A percentile compares a stretch with the other conserved stretches of the same genome.
Evolutionary conservation across 495 filamentous ascomycete species (phyloP).

Genomic region (Acidomyces sp.): DNA sequence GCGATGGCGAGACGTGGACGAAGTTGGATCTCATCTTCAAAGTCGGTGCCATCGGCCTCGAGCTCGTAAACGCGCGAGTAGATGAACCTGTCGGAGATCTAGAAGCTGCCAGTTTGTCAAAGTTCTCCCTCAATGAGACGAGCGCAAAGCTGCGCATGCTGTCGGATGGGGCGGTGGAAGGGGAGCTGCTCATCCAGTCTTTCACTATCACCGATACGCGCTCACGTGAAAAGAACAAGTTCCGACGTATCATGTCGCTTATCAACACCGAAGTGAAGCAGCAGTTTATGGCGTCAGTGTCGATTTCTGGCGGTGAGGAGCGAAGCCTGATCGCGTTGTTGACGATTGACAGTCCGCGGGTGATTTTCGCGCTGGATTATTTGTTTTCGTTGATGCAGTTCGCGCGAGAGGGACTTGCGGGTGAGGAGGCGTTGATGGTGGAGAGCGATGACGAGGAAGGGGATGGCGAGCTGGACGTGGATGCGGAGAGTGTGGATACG

Average conservation of each 20-base stretch:
- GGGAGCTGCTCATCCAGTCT: slow-evolving; percentile 83
- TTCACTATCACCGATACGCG: slow-evolving; percentile 91
- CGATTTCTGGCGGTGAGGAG: slow-evolving; percentile 76
- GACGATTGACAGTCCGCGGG: slow-evolving; percentile 87
- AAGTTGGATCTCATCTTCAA: slow-evolving; percentile 90
- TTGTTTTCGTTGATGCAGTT: slow-evolving; percentile 80
- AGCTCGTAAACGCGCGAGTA: slow-evolving; percentile 66
- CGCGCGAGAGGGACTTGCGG: slow-evolving; percentile 51
- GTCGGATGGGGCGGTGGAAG: slow-evolving; percentile 81
- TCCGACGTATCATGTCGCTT: slow-evolving; percentile 93
- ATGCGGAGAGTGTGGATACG: slow-evolving; percentile 22
- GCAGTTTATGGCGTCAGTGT: slow-evolving; percentile 91
- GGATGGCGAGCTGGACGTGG: slow-evolving; percentile 43
- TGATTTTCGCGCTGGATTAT: slow-evolving; percentile 93
- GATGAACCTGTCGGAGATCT: slow-evolving; percentile 62
- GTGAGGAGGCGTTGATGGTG: slow-evolving; percentile 45
- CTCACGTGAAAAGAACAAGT: slow-evolving; percentile 77
- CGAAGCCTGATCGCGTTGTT: slow-evolving; percentile 77
- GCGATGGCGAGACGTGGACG: slow-evolving; percentile 63
- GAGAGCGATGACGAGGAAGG: slow-evolving; percentile 44
- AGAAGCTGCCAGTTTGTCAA: slow-evolving; percentile 73
- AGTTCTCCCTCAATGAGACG: slow-evolving; percentile 85
- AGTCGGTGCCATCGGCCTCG: slow-evolving; percentile 71
- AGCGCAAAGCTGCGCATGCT: slow-evolving; percentile 88
- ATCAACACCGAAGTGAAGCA: slow-evolving; percentile 88